Evolutionary conservation across 306 rosid genomes (phyloP).

Genomic region (Lotus japonicus): DNA sequence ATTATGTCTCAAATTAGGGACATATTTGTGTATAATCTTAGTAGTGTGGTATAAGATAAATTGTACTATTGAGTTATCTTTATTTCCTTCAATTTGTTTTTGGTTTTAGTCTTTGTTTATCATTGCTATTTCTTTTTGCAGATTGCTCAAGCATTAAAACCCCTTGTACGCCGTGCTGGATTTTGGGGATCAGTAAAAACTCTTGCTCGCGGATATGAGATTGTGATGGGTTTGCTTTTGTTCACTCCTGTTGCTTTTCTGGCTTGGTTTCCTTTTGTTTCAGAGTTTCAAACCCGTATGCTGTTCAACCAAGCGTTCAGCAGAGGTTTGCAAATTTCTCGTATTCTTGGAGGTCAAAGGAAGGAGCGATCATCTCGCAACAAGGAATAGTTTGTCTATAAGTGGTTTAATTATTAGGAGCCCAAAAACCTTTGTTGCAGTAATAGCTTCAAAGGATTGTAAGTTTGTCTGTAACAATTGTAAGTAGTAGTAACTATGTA

Average conservation of each 20-base stretch:
- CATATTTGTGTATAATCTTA: no score
- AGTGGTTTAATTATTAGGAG: background rate
- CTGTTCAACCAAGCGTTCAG: conserved; percentile 51
- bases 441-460: background rate
- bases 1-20: no score
- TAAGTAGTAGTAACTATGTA: conserved; percentile 26
- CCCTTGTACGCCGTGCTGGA: conserved; percentile 31
- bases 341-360: conserved; percentile 41
- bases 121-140: conserved; percentile 3
- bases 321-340: conserved; percentile 50
- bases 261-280: conserved; percentile 52
- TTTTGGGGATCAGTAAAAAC: conserved; percentile 46
- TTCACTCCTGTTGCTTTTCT: conserved; percentile 44
- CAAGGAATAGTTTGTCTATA: conserved; percentile 24
- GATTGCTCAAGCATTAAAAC: conserved; percentile 41
- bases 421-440: background rate
- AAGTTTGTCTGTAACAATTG: conserved; percentile 4
- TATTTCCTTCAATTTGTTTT: no score
- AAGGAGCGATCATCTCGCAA: conserved; percentile 37
- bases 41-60: no score
- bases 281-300: conserved; percentile 49
- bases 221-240: conserved; percentile 45
- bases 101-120: no score
- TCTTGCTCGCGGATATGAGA: conserved; percentile 49
- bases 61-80: no score